phyloP scores from a whole-genome alignment of 1,139 yeast species.

The Scheffersomyces segobiensis region DNA sequence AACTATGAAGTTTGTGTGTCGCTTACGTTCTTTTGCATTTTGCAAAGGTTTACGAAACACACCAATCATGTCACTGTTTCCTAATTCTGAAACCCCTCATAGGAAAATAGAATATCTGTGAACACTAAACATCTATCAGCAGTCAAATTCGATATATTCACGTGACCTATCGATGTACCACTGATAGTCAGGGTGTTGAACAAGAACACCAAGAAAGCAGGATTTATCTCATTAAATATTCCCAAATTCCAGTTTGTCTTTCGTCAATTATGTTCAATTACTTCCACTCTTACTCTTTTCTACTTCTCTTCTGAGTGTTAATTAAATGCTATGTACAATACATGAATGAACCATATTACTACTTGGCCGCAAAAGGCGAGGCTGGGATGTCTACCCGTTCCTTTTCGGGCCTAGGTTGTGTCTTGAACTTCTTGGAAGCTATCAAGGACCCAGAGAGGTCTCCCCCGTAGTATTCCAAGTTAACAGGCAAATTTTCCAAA shows the following conservation, averaged over 20 bases:
- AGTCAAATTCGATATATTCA: neutral
- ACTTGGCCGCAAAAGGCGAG: constrained; percentile 35
- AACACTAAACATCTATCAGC: neutral
- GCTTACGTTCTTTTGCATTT: neutral
- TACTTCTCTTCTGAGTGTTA: neutral
- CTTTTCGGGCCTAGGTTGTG: constrained; percentile 30
- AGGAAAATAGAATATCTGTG: neutral
- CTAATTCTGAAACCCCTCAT: neutral
- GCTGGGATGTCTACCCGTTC: constrained; percentile 24
- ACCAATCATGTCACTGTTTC: neutral
- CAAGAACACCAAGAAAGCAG: neutral
- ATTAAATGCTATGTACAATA: constrained; percentile 1
- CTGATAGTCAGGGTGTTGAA: too few relatives aligned
- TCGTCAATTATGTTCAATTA: neutral
- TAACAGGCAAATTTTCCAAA: constrained; percentile 35
- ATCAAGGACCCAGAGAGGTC: constrained; percentile 24
- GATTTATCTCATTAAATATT: neutral
- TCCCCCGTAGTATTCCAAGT: constrained; percentile 29
- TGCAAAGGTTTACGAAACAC: neutral
- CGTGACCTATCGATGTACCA: too few relatives aligned
- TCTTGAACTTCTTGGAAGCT: constrained; percentile 37
- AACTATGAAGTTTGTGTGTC: too few relatives aligned
- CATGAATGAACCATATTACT: neutral
- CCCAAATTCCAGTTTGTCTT: neutral
- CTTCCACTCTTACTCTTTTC: neutral